phyloP scores from a whole-genome alignment of 75 land plant species.

The Selaginella moellendorffii region DNA sequence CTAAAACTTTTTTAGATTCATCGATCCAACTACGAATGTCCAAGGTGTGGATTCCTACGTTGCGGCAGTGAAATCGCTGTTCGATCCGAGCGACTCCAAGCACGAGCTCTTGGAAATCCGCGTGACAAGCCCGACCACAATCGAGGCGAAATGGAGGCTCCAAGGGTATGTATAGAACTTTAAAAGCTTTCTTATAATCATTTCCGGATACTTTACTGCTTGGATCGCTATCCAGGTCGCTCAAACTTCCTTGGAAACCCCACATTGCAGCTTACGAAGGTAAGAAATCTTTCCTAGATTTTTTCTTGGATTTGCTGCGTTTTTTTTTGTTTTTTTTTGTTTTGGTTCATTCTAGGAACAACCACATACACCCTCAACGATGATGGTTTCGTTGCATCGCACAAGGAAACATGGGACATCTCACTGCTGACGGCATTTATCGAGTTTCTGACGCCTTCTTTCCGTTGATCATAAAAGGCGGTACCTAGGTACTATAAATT shows the following conservation, averaged over 20 bases:
- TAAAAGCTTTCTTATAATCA: neutral
- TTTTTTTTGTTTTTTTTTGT: neutral
- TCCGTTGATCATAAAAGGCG: neutral
- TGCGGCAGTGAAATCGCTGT: constrained; percentile 28
- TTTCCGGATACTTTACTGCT: too few species aligned
- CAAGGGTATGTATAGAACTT: constrained; percentile 21
- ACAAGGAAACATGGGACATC: constrained; percentile 34
- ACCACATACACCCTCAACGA: constrained; percentile 24
- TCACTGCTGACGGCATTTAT: constrained; percentile 27
- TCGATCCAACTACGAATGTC: constrained; percentile 31
- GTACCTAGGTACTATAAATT: too few species aligned
- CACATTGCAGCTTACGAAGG: constrained; percentile 37
- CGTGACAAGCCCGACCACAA: constrained; percentile 25
- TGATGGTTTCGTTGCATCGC: constrained; percentile 23
- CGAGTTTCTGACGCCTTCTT: constrained; percentile 29
- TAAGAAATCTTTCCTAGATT: neutral
- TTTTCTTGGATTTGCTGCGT: neutral
- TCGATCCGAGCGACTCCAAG: constrained; percentile 26
- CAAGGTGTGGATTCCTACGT: constrained; percentile 26
- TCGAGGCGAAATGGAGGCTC: constrained; percentile 31
- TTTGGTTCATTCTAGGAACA: constrained; percentile 19
- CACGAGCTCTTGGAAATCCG: constrained; percentile 24
- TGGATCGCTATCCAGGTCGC: constrained; percentile 20
- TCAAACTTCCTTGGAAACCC: constrained; percentile 35
- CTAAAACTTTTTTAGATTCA: constrained; percentile 13